A percentile compares a stretch with the other conserved stretches of the same genome.
phyloP scores from a whole-genome alignment of 768 basidiomycete genomes.

The Austroboletus festivus region DNA sequence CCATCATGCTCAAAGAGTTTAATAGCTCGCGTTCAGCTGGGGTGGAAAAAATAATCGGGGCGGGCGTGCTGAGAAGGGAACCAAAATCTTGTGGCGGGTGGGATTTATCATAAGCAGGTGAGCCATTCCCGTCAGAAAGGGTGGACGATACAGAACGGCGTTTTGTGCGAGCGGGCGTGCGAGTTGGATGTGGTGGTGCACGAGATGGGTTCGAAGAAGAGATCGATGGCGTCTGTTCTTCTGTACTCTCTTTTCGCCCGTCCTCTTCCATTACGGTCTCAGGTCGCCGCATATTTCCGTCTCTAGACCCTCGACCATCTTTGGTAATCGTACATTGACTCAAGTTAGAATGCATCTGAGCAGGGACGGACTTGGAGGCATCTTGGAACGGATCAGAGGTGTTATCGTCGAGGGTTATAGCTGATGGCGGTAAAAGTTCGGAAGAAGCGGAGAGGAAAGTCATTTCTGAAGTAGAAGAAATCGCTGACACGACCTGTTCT shows the following conservation, averaged over 20 bases:
- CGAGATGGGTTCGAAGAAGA: conserved; percentile 24
- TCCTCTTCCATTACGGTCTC: conserved; percentile 57
- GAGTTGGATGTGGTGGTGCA: conserved; percentile 62
- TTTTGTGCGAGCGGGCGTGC: conserved; percentile 94
- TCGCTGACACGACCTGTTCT: conserved; percentile 43
- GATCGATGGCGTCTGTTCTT: conserved; percentile 9
- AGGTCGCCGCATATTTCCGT: conserved; percentile 38
- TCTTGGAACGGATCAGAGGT: conserved; percentile 42
- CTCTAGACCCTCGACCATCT: conserved; percentile 25
- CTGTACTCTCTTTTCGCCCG: background rate
- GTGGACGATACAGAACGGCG: conserved; percentile 92
- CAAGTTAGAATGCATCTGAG: conserved; percentile 45
- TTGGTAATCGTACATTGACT: conserved; percentile 64
- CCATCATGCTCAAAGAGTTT: conserved; percentile 67
- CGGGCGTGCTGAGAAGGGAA: conserved; percentile 57
- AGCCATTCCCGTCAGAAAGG: conserved; percentile 59
- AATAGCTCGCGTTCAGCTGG: conserved; percentile 77
- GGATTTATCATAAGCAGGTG: conserved; percentile 47
- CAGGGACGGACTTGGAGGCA: conserved; percentile 12
- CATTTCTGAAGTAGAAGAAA: conserved; percentile 36
- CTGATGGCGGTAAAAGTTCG: conserved; percentile 46
- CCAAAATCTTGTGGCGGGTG: conserved; percentile 55
- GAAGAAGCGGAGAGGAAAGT: conserved; percentile 56
- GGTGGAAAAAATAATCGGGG: conserved; percentile 86
- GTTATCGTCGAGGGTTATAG: conserved; percentile 55